Base-by-base conservation (phyloP, 805 yeast genomes). In the Metschnikowia sp. region DNA sequence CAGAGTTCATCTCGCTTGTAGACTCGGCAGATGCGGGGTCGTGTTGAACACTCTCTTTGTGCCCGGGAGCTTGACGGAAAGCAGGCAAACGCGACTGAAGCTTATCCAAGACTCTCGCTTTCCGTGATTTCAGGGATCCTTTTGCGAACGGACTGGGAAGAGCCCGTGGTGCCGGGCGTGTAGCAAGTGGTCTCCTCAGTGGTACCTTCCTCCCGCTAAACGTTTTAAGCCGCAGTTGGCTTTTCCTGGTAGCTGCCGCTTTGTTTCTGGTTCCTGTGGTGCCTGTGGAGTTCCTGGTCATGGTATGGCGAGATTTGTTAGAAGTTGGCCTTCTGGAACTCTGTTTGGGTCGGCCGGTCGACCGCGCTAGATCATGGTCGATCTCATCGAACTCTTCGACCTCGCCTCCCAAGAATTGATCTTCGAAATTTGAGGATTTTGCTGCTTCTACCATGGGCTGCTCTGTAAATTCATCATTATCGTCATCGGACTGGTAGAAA, bases 341-440 rank as follows among this genome's bases (percentile, higher is more conserved):
- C 11, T 32, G 6, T 32, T 32, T 32, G n/a, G 33, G n/a, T n/a
- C n/a, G 10, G 33, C 33, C 7, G 12, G 10, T 32, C 4, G 34
- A 32, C 10, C 37, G 30, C 4, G 53, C 41, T 15, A 53, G 35
- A n/a, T 49, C 47, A 41, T 45, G 45, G 32, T 53, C 46, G 7
- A 53, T 46, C 9, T 44, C 44, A 34, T 51, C 56, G 10, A 19
- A 29, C 32, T 51, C 56, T 34, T 39, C 36, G 8, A 45, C 49
- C 0, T 36, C 44, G 10, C 33, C 50, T n/a, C 22, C 48, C 11
- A 19, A 22, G 26, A 22, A 22, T 7, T 22, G 26, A 22, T 22
- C 7, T 1, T 22, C 26, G 5, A 4, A 7, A 22, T 22, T 22
- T 22, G 26, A 7, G 2, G 2, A 7, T 22, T 22, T 22, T 22